phyloP scores from a whole-genome alignment of 768 basidiomycete species.

The Dacryopinax primogenitus region DNA sequence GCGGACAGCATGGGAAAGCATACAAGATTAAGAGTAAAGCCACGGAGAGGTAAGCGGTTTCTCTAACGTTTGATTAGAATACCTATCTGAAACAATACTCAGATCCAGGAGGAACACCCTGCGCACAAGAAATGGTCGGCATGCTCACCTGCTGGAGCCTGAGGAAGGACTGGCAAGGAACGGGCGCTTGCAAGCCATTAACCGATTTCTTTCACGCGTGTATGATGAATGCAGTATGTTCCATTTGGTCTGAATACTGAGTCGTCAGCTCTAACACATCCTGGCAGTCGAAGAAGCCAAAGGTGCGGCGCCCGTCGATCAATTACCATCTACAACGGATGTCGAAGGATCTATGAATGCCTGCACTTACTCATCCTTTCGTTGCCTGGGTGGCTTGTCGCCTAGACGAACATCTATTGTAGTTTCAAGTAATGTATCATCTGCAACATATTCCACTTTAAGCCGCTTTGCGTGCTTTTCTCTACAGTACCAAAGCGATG shows the following conservation, averaged over 20 bases:
- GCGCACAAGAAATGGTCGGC: slow-evolving; percentile 52
- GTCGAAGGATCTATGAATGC: slow-evolving; percentile 4
- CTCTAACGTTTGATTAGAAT: not conserved
- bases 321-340: slow-evolving; percentile 57
- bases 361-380: too few relatives aligned
- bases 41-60: slow-evolving; percentile 46
- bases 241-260: slow-evolving; percentile 7
- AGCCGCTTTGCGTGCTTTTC: too few relatives aligned
- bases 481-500: too few relatives aligned
- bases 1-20: not conserved
- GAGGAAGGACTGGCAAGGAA: slow-evolving; percentile 45
- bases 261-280: slow-evolving; percentile 7
- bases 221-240: slow-evolving; percentile 72
- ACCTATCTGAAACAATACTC: not conserved
- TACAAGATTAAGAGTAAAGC: slow-evolving; percentile 50
- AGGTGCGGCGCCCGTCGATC: slow-evolving; percentile 60
- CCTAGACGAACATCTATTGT: too few relatives aligned
- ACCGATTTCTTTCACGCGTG: slow-evolving; percentile 58
- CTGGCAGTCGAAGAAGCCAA: slow-evolving; percentile 51
- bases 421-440: too few relatives aligned
- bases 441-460: too few relatives aligned
- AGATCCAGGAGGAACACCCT: slow-evolving; percentile 31
- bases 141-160: slow-evolving; percentile 87
- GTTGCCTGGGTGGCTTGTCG: too few relatives aligned
- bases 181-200: slow-evolving; percentile 41